These are phyloP conservation scores for Penicillium polonicum DNA, from an alignment of 2,329 filamentous ascomycete species.

Conservation along the genomic window DNA sequence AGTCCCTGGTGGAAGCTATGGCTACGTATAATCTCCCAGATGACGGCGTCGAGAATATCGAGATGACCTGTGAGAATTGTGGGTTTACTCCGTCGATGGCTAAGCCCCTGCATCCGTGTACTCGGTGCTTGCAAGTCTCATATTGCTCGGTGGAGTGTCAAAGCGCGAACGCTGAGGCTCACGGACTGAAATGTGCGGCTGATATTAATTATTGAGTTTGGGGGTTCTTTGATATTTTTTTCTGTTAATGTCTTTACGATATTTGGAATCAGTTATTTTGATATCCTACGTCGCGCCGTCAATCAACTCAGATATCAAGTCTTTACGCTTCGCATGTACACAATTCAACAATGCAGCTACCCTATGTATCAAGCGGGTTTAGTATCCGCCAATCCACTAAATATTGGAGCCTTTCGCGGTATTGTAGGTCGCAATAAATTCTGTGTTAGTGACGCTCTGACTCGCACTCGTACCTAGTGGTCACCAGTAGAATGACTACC, in stretches of 20 bases:
- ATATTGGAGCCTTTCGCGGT: too few relatives aligned
- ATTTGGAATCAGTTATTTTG: background rate
- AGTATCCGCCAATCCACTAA: too few relatives aligned
- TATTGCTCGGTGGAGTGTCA: slow-evolving; percentile 6
- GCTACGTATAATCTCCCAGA: background rate
- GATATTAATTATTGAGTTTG: background rate
- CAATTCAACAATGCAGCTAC: too few relatives aligned
- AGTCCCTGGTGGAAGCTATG: background rate
- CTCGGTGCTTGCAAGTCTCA: background rate
- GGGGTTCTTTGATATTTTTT: background rate
- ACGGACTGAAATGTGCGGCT: background rate
- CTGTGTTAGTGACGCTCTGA: too few relatives aligned
- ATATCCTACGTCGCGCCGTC: too few relatives aligned
- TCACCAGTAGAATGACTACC: background rate
- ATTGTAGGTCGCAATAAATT: too few relatives aligned
- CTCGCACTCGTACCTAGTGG: background rate
- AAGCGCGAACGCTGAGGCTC: background rate
- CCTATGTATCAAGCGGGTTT: too few relatives aligned
- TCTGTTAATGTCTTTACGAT: background rate
- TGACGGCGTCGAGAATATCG: background rate
- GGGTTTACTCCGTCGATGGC: slow-evolving; percentile 5
- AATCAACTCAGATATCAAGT: too few relatives aligned
- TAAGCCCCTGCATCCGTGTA: background rate
- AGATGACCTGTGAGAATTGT: slow-evolving; percentile 2
- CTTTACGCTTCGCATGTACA: too few relatives aligned